Evolutionary conservation across 495 filamentous ascomycete genomes (phyloP).

Genomic region (Paragyromitra xinjiangensis): DNA sequence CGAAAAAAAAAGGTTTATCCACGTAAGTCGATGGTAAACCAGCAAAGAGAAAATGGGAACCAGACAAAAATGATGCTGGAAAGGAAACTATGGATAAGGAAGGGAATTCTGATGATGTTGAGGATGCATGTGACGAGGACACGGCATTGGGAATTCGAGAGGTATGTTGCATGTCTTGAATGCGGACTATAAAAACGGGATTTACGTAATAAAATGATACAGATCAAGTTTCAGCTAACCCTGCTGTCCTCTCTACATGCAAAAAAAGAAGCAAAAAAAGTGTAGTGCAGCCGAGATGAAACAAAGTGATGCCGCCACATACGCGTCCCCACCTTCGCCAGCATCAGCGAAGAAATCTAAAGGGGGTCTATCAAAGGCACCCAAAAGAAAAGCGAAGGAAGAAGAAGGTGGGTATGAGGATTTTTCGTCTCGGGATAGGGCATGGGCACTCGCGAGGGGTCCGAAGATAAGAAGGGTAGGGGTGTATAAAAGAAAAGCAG

Average conservation of each 20-base stretch:
- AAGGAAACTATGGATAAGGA: neutral
- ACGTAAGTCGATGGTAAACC: neutral
- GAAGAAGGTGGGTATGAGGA: neutral
- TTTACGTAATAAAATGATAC: neutral
- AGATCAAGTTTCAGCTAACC: neutral
- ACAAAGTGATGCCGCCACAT: neutral
- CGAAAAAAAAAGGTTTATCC: neutral
- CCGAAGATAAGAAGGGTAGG: neutral
- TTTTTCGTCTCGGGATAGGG: neutral
- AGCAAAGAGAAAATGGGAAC: slow-evolving; percentile 4
- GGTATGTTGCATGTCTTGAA: neutral
- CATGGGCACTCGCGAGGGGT: neutral
- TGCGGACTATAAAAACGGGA: too few species aligned
- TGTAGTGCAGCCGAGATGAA: neutral
- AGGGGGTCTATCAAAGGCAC: neutral
- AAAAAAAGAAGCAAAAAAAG: slow-evolving; percentile 9
- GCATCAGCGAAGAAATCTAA: neutral
- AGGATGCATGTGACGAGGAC: neutral
- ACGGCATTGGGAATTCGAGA: neutral
- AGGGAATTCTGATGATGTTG: neutral
- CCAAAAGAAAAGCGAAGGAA: neutral
- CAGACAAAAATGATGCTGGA: neutral
- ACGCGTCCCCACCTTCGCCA: too few species aligned
- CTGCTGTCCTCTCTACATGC: neutral
- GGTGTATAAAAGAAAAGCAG: neutral